A percentile compares a stretch with the other conserved stretches of the same genome.
Evolutionary conservation across 1,139 yeast species (phyloP).

Genomic region (Geotrichum klebahnii): DNA sequence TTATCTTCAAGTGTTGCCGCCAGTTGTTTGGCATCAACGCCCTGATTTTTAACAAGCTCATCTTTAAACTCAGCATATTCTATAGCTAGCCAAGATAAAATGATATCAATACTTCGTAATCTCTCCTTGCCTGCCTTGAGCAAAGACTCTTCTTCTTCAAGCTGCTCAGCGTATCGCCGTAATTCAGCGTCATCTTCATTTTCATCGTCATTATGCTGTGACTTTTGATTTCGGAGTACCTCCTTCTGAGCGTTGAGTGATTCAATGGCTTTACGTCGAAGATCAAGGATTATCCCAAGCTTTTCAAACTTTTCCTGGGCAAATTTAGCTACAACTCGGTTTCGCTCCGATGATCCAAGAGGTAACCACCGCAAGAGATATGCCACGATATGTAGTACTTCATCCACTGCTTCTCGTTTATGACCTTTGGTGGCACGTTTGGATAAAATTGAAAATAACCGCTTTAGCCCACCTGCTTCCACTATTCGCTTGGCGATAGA

Average conservation of each 20-base stretch:
- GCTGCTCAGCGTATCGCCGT: constrained; percentile 22
- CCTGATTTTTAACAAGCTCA: too few species aligned
- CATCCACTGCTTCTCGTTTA: constrained; percentile 18
- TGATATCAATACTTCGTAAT: constrained; percentile 28
- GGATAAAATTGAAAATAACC: constrained; percentile 27
- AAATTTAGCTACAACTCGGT: constrained; percentile 33
- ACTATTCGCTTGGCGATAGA: constrained; percentile 30
- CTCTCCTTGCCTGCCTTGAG: constrained; percentile 32
- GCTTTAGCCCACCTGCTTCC: constrained; percentile 32
- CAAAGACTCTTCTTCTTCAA: constrained; percentile 27
- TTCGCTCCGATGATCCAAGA: constrained; percentile 33
- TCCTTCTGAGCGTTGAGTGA: constrained; percentile 18
- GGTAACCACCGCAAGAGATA: constrained; percentile 34
- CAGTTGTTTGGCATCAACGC: too few species aligned
- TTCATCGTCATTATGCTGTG: constrained; percentile 12
- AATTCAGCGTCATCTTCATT: constrained; percentile 23
- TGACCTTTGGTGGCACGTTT: constrained; percentile 16
- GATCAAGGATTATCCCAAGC: constrained; percentile 23
- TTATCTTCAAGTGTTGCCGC: too few species aligned
- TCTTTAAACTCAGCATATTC: constrained; percentile 28
- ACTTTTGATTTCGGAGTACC: constrained; percentile 17
- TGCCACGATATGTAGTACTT: constrained; percentile 29
- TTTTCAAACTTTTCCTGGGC: constrained; percentile 29
- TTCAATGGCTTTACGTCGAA: constrained; percentile 19
- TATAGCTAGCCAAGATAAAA: constrained; percentile 35